A percentile compares a stretch with the other conserved stretches of the same genome.
phyloP scores from a whole-genome alignment of 2,329 filamentous ascomycete species.

The Dactylonectria macrodidyma region DNA sequence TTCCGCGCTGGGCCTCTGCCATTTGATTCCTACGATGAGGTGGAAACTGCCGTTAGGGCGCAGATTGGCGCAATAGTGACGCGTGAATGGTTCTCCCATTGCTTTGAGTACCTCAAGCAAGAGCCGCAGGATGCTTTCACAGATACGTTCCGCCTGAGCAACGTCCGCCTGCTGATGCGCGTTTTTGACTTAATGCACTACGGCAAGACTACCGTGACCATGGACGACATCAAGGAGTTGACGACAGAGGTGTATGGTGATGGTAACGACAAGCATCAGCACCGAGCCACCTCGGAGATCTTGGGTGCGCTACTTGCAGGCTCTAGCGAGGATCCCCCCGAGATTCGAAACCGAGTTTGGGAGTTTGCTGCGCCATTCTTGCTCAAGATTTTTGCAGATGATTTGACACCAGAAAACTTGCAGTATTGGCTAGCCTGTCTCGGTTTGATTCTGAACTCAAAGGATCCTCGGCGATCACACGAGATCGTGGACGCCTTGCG shows the following conservation, averaged over 20 bases:
- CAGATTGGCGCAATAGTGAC: slow-evolving; percentile 87
- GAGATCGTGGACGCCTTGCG: slow-evolving; percentile 88
- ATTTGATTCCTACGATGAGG: slow-evolving; percentile 82
- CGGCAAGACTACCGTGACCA: slow-evolving; percentile 81
- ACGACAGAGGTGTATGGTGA: slow-evolving; percentile 86
- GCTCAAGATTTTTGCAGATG: slow-evolving; percentile 88
- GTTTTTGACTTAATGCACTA: slow-evolving; percentile 92
- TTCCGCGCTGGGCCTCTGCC: slow-evolving; percentile 79
- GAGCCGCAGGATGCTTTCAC: slow-evolving; percentile 87
- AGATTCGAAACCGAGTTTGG: slow-evolving; percentile 85
- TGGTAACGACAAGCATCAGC: slow-evolving; percentile 97
- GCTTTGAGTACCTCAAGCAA: slow-evolving; percentile 95
- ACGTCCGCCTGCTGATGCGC: slow-evolving; percentile 88
- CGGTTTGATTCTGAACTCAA: slow-evolving; percentile 88
- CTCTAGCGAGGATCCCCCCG: slow-evolving; percentile 82
- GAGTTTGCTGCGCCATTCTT: slow-evolving; percentile 91
- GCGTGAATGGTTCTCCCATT: slow-evolving; percentile 87
- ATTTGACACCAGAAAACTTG: slow-evolving; percentile 93
- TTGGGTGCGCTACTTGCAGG: slow-evolving; percentile 87
- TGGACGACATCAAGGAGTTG: slow-evolving; percentile 90
- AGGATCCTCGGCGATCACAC: slow-evolving; percentile 89
- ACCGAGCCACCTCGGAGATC: slow-evolving; percentile 95
- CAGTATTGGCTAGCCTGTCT: slow-evolving; percentile 96
- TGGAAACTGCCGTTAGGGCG: slow-evolving; percentile 80
- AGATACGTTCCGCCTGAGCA: slow-evolving; percentile 92